A percentile compares a stretch with the other conserved stretches of the same genome.
These are phyloP conservation scores for Carallia pectinifolia DNA, from an alignment of 345 rosid genomes.

Conservation along the genomic window DNA sequence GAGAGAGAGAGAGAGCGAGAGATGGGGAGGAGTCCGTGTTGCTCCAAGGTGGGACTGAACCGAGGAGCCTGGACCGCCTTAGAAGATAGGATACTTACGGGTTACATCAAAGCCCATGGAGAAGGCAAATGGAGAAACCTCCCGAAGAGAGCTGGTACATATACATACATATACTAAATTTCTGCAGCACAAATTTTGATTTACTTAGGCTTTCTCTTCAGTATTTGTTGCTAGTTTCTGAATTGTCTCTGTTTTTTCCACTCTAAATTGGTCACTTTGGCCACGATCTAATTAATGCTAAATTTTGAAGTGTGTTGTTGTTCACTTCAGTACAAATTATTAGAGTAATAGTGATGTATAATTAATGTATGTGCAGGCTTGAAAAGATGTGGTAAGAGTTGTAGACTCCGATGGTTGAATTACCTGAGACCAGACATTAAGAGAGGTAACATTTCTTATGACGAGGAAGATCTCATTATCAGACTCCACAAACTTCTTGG, in stretches of 20 bases:
- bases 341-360: not conserved
- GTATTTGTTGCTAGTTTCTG: not conserved
- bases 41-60: conserved; percentile 23
- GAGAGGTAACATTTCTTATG: conserved; percentile 38
- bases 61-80: conserved; percentile 13
- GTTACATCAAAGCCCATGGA: conserved; percentile 13
- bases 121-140: conserved; percentile 17
- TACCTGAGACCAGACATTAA: conserved; percentile 43
- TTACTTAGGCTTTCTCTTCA: not conserved
- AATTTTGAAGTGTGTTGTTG: no score
- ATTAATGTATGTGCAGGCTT: conserved; percentile 1
- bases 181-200: no score
- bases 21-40: conserved; percentile 8
- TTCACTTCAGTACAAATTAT: not conserved
- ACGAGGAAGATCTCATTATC: conserved; percentile 45
- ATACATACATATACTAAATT: not conserved
- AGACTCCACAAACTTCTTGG: conserved; percentile 26
- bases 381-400: conserved; percentile 40
- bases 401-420: conserved; percentile 44
- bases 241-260: no score
- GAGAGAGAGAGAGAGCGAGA: not conserved
- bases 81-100: conserved; percentile 5
- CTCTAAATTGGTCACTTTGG: not conserved
- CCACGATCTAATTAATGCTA: no score
- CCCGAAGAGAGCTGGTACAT: conserved; percentile 10